phyloP scores from a whole-genome alignment of 345 rosid genomes.

The Diplotaxis tenuifolia region DNA sequence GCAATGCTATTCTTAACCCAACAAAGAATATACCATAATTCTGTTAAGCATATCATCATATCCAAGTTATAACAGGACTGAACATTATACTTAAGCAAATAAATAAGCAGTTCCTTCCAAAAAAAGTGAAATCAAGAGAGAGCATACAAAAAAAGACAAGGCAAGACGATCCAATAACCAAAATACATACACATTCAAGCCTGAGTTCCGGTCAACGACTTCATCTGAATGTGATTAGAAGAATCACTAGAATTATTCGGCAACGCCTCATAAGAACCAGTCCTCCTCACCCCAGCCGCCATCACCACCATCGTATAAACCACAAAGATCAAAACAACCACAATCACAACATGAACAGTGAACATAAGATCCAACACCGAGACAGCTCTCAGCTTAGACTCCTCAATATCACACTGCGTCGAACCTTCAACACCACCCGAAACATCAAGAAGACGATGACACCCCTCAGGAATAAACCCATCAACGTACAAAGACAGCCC shows the following conservation, averaged over 20 bases:
- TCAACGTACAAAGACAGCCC: slow-evolving; percentile 88
- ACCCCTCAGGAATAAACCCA: slow-evolving; percentile 83
- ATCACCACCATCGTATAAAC: slow-evolving; percentile 56
- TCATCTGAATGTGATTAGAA: slow-evolving; percentile 68
- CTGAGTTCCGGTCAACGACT: slow-evolving; percentile 76
- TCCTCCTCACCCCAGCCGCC: slow-evolving; percentile 49
- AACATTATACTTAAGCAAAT: slow-evolving; percentile 1
- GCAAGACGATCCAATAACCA: neutral
- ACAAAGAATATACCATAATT: slow-evolving; percentile 4
- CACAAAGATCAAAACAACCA: slow-evolving; percentile 51
- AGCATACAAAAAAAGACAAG: neutral
- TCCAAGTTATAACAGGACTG: neutral
- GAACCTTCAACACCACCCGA: slow-evolving; percentile 77
- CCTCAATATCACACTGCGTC: slow-evolving; percentile 77
- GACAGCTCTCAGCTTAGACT: slow-evolving; percentile 70
- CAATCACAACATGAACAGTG: slow-evolving; percentile 66
- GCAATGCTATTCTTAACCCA: neutral
- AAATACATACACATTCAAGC: slow-evolving; percentile 43
- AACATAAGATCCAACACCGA: slow-evolving; percentile 82
- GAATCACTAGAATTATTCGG: slow-evolving; percentile 48
- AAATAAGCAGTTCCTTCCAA: neutral
- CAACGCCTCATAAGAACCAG: slow-evolving; percentile 79
- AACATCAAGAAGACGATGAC: slow-evolving; percentile 75
- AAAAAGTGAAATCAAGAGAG: neutral
- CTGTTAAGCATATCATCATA: slow-evolving; percentile 2